phyloP scores from a whole-genome alignment of 2,329 filamentous ascomycete genomes.

The Cryphonectria nitschkei region DNA sequence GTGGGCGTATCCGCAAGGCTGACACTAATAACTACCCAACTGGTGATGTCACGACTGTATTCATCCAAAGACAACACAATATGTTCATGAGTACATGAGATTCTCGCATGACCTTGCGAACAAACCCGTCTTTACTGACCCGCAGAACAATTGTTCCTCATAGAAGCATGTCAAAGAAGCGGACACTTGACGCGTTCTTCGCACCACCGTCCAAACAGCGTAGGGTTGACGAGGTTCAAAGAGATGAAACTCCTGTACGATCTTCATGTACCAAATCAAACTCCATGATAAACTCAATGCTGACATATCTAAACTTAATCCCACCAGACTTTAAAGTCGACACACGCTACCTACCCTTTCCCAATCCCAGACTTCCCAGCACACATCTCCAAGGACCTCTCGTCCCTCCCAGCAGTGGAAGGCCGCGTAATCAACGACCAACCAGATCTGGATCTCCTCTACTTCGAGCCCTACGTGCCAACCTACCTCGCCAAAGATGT shows the following conservation, averaged over 20 bases:
- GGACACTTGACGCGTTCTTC: slow-evolving; percentile 74
- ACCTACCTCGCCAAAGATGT: slow-evolving; percentile 57
- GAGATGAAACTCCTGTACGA: not conserved
- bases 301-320: not conserved
- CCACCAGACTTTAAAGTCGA: slow-evolving; percentile 38
- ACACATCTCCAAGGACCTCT: slow-evolving; percentile 44
- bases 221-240: slow-evolving; percentile 27
- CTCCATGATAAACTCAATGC: no score
- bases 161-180: slow-evolving; percentile 49
- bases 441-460: slow-evolving; percentile 72
- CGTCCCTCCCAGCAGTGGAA: slow-evolving; percentile 54
- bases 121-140: not conserved
- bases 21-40: slow-evolving; percentile 15
- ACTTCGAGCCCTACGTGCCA: slow-evolving; percentile 75
- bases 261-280: slow-evolving; percentile 10
- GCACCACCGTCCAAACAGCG: slow-evolving; percentile 49
- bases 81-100: not conserved
- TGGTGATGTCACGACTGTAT: slow-evolving; percentile 27
- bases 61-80: not conserved
- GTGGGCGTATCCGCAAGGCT: slow-evolving; percentile 29
- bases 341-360: slow-evolving; percentile 54
- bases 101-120: no score
- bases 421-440: slow-evolving; percentile 65
- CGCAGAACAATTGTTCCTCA: not conserved
- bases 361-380: slow-evolving; percentile 50